Percentiles rank a stretch among this genome's conserved stretches.
phyloP scores from a whole-genome alignment of 306 rosid species.

The Cyamopsis tetragonoloba region DNA sequence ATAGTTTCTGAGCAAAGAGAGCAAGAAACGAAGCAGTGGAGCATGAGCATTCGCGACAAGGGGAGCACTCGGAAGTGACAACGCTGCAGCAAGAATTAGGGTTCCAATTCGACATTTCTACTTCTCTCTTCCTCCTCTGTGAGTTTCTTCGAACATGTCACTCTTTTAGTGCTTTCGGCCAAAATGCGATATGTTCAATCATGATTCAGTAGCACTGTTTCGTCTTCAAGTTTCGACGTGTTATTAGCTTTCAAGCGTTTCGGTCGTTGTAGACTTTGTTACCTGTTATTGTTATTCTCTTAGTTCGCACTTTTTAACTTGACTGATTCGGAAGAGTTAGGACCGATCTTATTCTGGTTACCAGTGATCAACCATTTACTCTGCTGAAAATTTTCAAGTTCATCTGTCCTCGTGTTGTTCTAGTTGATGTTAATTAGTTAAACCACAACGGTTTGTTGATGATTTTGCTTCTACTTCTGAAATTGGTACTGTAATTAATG shows the following conservation, averaged over 20 bases:
- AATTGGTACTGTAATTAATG: not conserved
- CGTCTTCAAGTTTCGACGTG: not conserved
- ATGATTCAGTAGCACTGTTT: not conserved
- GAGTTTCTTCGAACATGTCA: not conserved
- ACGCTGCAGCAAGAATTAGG: not conserved
- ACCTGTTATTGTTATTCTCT: not conserved
- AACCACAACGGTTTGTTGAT: not conserved
- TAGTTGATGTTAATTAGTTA: not conserved
- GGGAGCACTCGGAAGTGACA: too few species aligned
- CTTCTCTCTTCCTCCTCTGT: not conserved
- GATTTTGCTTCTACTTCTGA: not conserved
- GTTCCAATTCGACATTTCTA: not conserved
- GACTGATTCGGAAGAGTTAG: too few species aligned
- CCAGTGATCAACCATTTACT: too few species aligned
- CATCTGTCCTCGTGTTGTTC: too few species aligned
- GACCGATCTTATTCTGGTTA: too few species aligned
- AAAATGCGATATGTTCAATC: not conserved
- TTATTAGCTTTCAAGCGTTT: not conserved
- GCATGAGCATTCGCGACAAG: too few species aligned
- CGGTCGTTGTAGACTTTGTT: not conserved
- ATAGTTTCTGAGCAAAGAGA: too few species aligned
- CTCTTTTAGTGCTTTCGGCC: too few species aligned
- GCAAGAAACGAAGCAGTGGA: too few species aligned
- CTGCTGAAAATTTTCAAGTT: too few species aligned
- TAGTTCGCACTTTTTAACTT: not conserved